Base-by-base conservation (phyloP, 2,329 filamentous ascomycete genomes). In the Graphiopsis chlorocephala region DNA sequence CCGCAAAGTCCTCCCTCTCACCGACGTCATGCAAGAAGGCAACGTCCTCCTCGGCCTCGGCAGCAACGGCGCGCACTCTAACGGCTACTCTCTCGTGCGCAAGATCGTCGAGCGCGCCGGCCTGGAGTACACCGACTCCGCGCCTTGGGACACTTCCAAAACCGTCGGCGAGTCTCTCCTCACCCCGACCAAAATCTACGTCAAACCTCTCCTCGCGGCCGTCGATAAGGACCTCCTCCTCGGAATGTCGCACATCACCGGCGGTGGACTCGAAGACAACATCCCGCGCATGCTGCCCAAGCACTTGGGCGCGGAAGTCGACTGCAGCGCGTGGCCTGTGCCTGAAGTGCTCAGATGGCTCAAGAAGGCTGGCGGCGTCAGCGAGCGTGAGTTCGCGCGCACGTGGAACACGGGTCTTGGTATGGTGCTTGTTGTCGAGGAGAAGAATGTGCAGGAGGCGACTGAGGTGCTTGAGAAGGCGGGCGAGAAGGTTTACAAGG, bases 391-490 rank as follows among this genome's bases (percentile, higher is more conserved):
- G 81, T 96, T 98, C 86, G 92, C 90, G 60, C 85, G 93, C 65
- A 95, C 93, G 1, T 98, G 97, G 85, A 99, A 99, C 81, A 93
- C 90, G 8, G 95, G 95, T 59, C 81, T 99, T 52, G 95, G 95
- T 55, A 98, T 99, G 93, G 91, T 97, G 6, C 83, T 93, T 31
- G 92, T 93, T 5, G 92, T 97, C 2, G 86, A 85, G 29, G 81
- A 85, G 64, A 83, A 81, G 35, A 85, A 90, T 70, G 91, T 83
- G 1, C 83, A 86, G 6, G 81, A 83, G 42, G 88, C 91, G 1
- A 81, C 82, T 23, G 78, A 81, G 61, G 80, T 86, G 52, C 80
- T 97, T 25, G 82, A 87, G 72, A 82, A 80, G 28, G 83, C 85
- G 53, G 91, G 91, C 17, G 93, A 97, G 83, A 88, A 82, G 65